Conservation (phyloP, 1,139 yeast species). For the Pichia sp. region DNA sequence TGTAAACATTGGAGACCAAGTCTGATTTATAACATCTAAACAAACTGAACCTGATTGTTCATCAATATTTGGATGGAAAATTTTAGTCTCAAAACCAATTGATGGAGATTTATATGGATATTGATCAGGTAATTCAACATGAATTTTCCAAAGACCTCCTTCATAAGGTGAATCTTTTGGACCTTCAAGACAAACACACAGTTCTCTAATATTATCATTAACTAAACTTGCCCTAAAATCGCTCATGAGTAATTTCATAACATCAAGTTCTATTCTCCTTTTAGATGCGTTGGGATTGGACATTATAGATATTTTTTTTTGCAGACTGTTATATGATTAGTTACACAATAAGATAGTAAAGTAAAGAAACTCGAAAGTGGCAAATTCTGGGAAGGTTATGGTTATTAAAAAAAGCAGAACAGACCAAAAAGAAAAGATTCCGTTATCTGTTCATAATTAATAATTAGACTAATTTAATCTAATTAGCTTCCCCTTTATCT, state of each 20-base stretch:
- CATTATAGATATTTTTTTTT: background rate
- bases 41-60: constrained; percentile 91
- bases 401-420: too few relatives aligned
- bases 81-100: constrained; percentile 86
- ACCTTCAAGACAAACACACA: constrained; percentile 79
- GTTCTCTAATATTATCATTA: constrained; percentile 87
- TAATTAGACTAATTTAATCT: too few relatives aligned
- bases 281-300: constrained; percentile 3
- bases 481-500: too few relatives aligned
- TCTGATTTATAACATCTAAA: constrained; percentile 92
- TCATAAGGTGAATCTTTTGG: constrained; percentile 87
- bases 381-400: too few relatives aligned
- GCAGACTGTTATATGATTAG: constrained; percentile 3
- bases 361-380: too few relatives aligned
- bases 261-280: constrained; percentile 85
- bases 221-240: constrained; percentile 84
- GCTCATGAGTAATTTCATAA: constrained; percentile 93
- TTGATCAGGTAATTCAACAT: constrained; percentile 92
- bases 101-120: constrained; percentile 96
- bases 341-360: too few relatives aligned
- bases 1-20: constrained; percentile 98
- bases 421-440: too few relatives aligned
- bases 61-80: constrained; percentile 91
- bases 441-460: too few relatives aligned
- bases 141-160: constrained; percentile 86